phyloP scores from a whole-genome alignment of 352 stramenopile species.

The Globisporangium perplexum region DNA sequence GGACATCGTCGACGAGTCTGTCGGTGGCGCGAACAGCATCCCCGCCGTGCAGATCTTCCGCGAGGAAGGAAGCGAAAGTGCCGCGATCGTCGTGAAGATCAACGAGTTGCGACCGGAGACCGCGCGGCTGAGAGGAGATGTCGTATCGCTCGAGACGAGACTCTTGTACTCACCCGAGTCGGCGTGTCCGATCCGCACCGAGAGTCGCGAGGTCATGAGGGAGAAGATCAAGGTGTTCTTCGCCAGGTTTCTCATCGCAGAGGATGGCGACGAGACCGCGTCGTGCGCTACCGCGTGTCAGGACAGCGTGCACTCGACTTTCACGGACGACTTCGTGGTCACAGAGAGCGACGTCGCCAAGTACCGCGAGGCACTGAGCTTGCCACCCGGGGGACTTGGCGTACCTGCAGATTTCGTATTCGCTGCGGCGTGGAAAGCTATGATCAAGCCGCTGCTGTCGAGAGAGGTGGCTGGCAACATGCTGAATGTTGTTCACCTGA shows the following conservation, averaged over 20 bases:
- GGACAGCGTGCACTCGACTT: conserved; percentile 53
- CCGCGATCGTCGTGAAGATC: conserved; percentile 38
- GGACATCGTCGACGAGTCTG: conserved; percentile 33
- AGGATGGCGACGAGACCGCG: conserved; percentile 46
- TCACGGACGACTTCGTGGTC: conserved; percentile 59
- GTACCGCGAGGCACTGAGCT: conserved; percentile 55
- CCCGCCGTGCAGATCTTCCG: conserved; percentile 54
- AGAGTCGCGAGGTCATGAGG: conserved; percentile 21
- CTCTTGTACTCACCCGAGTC: conserved; percentile 29
- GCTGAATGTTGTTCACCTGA: conserved; percentile 78
- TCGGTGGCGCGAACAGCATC: conserved; percentile 17
- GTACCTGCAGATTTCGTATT: conserved; percentile 73
- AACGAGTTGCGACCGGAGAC: conserved; percentile 47
- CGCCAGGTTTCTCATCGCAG: conserved; percentile 37
- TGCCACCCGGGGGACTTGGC: conserved; percentile 21
- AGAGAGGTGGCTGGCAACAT: conserved; percentile 80
- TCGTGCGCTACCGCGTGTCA: conserved; percentile 52
- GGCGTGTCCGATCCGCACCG: conserved; percentile 43
- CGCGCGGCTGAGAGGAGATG: too few species aligned
- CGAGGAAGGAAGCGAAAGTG: conserved; percentile 7
- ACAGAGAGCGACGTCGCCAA: conserved; percentile 43
- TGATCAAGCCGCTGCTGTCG: conserved; percentile 83
- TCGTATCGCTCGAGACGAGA: too few species aligned
- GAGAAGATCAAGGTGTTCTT: too few species aligned
- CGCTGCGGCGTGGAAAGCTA: conserved; percentile 70